Evolutionary conservation across 305 asterid genomes (phyloP), one percentile per base, ranked within the genome.

Genomic region (Salvia sclarea): DNA sequence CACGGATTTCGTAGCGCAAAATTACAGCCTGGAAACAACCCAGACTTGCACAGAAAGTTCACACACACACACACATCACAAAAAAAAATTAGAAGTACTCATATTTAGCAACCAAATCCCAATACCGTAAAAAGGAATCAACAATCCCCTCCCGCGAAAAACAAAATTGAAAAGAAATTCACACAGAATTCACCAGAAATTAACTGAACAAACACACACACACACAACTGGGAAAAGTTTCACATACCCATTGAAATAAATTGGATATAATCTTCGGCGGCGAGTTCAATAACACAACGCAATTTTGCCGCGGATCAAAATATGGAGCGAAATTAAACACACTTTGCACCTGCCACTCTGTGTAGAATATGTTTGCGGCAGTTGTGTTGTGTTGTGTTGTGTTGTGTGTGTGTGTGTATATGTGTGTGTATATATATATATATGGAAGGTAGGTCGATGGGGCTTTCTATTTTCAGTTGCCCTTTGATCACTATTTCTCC

Each of bases 181-280:
- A n/a, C 6, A 38, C 6, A 40, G 21, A 24, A 66, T 66, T 66
- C 63, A 74, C 43, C 50, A 37, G 40, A 82, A 37, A 38, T 12
- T 24, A 49, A 50, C 70, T 61, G 33, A 69, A 38, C 48, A 64
- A 35, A 8, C 8, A 35, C 10, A 35, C 41, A 37, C 41, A 10
- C 41, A 8, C 41, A 8, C 7, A 8, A 31, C 41, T 12, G 13
- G 11, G 60, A 43, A 50, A 56, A 56, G 35, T 49, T 67, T 68
- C 41, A 69, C 85, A 60, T 79, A 87, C 88, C 90, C 82, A 77
- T 76, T 40, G 61, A 64, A 67, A 75, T 30, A n/a, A n/a, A n/a
- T n/a, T n/a, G n/a, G n/a, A 75, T 68, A 40, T 64, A 68, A 61
- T 76, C 67, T 69, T 72, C 61, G 85, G 73, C 73, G 71, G 77